phyloP scores from a whole-genome alignment of 768 basidiomycete species.

The Guyanaporus albipodus region DNA sequence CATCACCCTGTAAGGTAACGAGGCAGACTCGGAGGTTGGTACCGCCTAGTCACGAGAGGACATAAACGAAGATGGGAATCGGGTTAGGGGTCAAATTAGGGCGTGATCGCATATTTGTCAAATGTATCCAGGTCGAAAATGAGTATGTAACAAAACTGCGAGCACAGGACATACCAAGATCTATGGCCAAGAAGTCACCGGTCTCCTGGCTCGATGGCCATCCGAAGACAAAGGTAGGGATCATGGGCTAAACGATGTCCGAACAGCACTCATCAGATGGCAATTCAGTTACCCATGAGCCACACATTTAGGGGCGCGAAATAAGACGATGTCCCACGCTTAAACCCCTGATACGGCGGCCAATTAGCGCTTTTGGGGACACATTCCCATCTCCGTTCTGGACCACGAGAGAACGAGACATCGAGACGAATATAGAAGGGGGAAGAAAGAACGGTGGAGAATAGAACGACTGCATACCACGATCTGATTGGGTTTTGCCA shows the following conservation, averaged over 20 bases:
- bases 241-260: slow-evolving; percentile 66
- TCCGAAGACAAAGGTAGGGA: slow-evolving; percentile 94
- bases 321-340: background rate
- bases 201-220: slow-evolving; percentile 90
- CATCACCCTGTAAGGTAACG: slow-evolving; percentile 85
- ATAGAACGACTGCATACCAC: slow-evolving; percentile 62
- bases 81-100: background rate
- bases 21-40: slow-evolving; percentile 99
- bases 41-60: slow-evolving; percentile 50
- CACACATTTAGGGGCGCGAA: slow-evolving; percentile 1
- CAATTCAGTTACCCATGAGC: background rate
- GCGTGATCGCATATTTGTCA: background rate
- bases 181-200: slow-evolving; percentile 87
- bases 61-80: background rate
- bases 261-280: slow-evolving; percentile 10
- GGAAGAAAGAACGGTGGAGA: background rate
- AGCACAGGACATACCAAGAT: slow-evolving; percentile 60
- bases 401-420: background rate
- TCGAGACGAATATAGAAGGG: slow-evolving; percentile 4
- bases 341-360: too few relatives aligned
- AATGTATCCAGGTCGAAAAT: background rate
- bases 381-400: slow-evolving; percentile 1
- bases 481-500: slow-evolving; percentile 76
- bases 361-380: background rate
- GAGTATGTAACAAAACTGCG: background rate